Conservation (phyloP, 2,329 filamentous ascomycete genomes). For the Fusarium pininemorale region DNA sequence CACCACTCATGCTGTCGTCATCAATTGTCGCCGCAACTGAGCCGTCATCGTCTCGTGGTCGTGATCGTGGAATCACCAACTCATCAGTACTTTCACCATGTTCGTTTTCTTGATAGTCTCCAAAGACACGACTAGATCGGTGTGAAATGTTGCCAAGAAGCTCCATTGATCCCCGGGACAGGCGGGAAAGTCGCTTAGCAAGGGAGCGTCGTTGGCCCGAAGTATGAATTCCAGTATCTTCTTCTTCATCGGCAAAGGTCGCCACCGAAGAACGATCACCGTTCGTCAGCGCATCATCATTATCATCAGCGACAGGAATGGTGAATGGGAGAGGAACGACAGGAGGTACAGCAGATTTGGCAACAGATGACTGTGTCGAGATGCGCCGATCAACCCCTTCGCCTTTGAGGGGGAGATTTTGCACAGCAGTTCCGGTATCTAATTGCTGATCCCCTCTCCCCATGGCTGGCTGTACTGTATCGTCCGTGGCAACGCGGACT, state of each 20-base stretch:
- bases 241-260: constrained; percentile 71
- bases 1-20: constrained; percentile 56
- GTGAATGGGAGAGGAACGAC: constrained; percentile 74
- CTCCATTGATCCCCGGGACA: constrained; percentile 59
- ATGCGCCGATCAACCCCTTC: constrained; percentile 28
- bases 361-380: constrained; percentile 33
- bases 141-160: constrained; percentile 57
- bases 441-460: constrained; percentile 42
- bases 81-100: constrained; percentile 57
- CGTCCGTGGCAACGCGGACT: constrained; percentile 62
- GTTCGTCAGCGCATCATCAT: constrained; percentile 52
- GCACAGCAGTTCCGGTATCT: constrained; percentile 1
- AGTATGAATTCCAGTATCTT: constrained; percentile 48
- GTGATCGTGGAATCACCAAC: constrained; percentile 49
- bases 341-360: constrained; percentile 52
- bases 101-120: constrained; percentile 29
- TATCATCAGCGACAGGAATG: constrained; percentile 58
- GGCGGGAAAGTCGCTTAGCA: constrained; percentile 59
- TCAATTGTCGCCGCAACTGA: constrained; percentile 69
- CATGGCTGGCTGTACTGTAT: constrained; percentile 46
- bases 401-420: constrained; percentile 17
- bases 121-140: constrained; percentile 33
- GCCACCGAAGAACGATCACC: constrained; percentile 73
- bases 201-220: constrained; percentile 49
- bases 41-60: constrained; percentile 53